Percentiles rank a stretch among this genome's conserved stretches.
phyloP scores from a whole-genome alignment of 495 filamentous ascomycete genomes.

The Penicilliopsis zonata region DNA sequence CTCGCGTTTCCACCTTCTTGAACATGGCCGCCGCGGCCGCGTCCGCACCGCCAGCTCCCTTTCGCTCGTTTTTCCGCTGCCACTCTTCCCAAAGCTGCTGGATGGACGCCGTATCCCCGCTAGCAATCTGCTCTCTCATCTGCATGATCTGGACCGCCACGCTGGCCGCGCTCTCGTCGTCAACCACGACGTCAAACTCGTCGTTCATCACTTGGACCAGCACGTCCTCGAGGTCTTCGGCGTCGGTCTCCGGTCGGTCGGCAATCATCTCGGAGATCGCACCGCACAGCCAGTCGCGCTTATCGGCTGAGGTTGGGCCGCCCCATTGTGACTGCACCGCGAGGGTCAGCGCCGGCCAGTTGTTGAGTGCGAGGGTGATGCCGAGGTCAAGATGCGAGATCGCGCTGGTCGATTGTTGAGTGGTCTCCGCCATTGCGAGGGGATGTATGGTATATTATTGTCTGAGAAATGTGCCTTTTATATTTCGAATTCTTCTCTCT shows the following conservation, averaged over 20 bases:
- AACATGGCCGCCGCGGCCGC: slow-evolving; percentile 39
- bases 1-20: slow-evolving; percentile 39
- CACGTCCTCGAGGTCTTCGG: slow-evolving; percentile 71
- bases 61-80: slow-evolving; percentile 41
- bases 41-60: slow-evolving; percentile 34
- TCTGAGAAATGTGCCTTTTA: no score
- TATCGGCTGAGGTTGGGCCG: slow-evolving; percentile 70
- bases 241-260: slow-evolving; percentile 60
- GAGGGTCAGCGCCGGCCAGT: slow-evolving; percentile 77
- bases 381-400: slow-evolving; percentile 61
- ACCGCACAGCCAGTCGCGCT: slow-evolving; percentile 93
- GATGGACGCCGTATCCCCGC: slow-evolving; percentile 56
- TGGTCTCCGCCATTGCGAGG: no score
- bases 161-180: slow-evolving; percentile 71
- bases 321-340: slow-evolving; percentile 85
- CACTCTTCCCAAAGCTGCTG: slow-evolving; percentile 56
- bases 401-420: slow-evolving; percentile 11
- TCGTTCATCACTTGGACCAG: slow-evolving; percentile 85
- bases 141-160: slow-evolving; percentile 63
- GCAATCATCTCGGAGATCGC: slow-evolving; percentile 72
- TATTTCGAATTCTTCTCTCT: no score
- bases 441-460: no score
- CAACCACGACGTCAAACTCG: slow-evolving; percentile 85
- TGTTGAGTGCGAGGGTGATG: slow-evolving; percentile 64
- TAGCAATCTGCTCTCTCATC: slow-evolving; percentile 44